Conservation (phyloP, 352 stramenopile species). For the Pythium coloratum region DNA sequence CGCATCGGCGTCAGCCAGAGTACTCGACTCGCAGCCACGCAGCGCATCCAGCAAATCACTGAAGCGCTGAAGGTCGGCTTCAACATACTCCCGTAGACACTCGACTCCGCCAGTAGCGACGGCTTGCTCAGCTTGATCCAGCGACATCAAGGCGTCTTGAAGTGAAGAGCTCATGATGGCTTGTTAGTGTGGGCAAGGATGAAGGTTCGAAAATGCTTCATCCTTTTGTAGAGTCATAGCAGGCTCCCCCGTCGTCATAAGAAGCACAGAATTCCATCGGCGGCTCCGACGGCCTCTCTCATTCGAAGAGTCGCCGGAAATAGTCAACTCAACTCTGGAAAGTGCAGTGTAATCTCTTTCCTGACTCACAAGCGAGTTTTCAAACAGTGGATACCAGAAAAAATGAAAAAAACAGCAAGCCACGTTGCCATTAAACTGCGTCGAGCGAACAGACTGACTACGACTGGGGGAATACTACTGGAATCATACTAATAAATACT, state of each 20-base stretch:
- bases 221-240: too few relatives aligned
- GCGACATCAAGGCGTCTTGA: neutral
- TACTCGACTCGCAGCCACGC: too few relatives aligned
- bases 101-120: neutral
- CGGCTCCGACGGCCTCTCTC: too few relatives aligned
- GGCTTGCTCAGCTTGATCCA: neutral
- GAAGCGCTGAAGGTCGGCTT: neutral
- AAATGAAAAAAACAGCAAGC: neutral
- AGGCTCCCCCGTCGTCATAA: too few relatives aligned
- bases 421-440: neutral
- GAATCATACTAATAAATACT: conserved; percentile 17
- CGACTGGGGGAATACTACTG: neutral
- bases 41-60: neutral
- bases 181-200: too few relatives aligned
- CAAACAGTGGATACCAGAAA: too few relatives aligned
- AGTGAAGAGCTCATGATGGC: neutral
- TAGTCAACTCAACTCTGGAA: too few relatives aligned
- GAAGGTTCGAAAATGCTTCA: too few relatives aligned
- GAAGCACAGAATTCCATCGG: too few relatives aligned
- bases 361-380: too few relatives aligned
- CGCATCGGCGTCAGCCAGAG: neutral
- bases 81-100: neutral
- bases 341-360: too few relatives aligned
- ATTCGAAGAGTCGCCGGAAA: too few relatives aligned
- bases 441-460: neutral